Evolutionary conservation across 2,329 filamentous ascomycete genomes (phyloP), one percentile per base, ranked within the genome.

Genomic region (Fusarium pilosicola): DNA sequence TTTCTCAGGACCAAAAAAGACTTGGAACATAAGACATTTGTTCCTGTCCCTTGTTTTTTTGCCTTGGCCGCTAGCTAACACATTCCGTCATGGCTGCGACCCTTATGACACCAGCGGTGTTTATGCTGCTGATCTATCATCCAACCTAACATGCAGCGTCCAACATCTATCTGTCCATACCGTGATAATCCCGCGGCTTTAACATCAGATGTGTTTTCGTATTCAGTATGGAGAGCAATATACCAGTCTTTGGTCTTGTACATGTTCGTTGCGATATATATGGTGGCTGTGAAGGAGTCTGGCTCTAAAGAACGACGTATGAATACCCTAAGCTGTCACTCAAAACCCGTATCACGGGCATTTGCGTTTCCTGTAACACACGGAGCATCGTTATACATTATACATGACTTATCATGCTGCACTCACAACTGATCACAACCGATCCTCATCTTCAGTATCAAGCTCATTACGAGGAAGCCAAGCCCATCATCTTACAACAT

Each of bases 1-100:
- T 62, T 41, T 45, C 42, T 62, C n/a, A n/a, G n/a, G n/a, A n/a
- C n/a, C n/a, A n/a, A n/a, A n/a, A n/a, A n/a, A n/a, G n/a, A n/a
- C n/a, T n/a, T n/a, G n/a, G n/a, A n/a, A n/a, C n/a, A n/a, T n/a
- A n/a, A 67, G 70, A 67, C 62, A 62, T 30, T 67, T 59, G 46
- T 41, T 48, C 30, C 51, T 56, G 62, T 60, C 65, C 65, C 65
- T 65, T 58, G 32, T 54, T 49, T 45, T 26, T 30, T 68, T 34
- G 65, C 48, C 62, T 74, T 74, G 58, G 58, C 71, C 67, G 67
- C 71, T 69, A 51, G 48, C 51, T 18, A 55, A 36, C 56, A 71
- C 64, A 63, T 73, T 64, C 38, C 67, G 71, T 68, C 66, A 68
- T 74, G 55, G 67, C 51, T 74, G 49, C 41, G 46, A 62, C 54